These are phyloP conservation scores for Apiotrichum sp. DNA, from an alignment of 1,284 basidiomycete genomes.

Conservation along the genomic window DNA sequence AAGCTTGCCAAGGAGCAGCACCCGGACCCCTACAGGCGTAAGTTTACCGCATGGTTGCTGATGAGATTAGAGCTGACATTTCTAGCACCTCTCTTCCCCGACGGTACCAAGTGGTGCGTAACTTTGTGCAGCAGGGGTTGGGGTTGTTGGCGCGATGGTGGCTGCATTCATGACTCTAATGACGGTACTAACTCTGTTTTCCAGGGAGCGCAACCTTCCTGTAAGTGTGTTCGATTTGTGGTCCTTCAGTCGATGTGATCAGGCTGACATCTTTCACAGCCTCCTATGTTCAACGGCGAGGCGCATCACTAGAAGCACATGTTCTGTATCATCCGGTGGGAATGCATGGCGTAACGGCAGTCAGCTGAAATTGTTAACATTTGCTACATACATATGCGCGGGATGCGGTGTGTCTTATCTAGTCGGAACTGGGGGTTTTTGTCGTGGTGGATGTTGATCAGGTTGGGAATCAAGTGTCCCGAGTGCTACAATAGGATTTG, in stretches of 20 bases:
- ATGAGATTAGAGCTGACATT: constrained; percentile 25
- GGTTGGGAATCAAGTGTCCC: too few species aligned
- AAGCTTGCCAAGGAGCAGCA: constrained; percentile 63
- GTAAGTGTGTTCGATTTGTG: constrained; percentile 25
- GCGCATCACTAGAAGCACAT: constrained; percentile 27
- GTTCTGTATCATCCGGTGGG: constrained; percentile 9
- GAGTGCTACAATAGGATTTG: too few species aligned
- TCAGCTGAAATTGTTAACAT: too few species aligned
- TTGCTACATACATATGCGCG: too few species aligned
- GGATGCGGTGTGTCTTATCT: too few species aligned
- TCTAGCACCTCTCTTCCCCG: constrained; percentile 67
- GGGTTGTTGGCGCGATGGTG: too few species aligned
- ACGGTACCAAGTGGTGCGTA: constrained; percentile 79
- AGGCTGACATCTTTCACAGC: constrained; percentile 18
- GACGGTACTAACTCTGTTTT: constrained; percentile 1
- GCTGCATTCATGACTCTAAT: not conserved
- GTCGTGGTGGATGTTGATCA: too few species aligned
- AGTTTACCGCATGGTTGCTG: constrained; percentile 37
- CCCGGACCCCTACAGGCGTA: constrained; percentile 88
- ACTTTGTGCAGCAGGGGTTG: not conserved
- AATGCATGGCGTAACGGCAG: constrained; percentile 8
- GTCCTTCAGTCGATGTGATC: too few species aligned
- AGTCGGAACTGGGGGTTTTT: too few species aligned
- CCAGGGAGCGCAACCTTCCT: constrained; percentile 49
- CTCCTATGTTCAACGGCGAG: constrained; percentile 40